phyloP scores from a whole-genome alignment of 202 grass and related monocot genomes.

The Eragrostis tef region DNA sequence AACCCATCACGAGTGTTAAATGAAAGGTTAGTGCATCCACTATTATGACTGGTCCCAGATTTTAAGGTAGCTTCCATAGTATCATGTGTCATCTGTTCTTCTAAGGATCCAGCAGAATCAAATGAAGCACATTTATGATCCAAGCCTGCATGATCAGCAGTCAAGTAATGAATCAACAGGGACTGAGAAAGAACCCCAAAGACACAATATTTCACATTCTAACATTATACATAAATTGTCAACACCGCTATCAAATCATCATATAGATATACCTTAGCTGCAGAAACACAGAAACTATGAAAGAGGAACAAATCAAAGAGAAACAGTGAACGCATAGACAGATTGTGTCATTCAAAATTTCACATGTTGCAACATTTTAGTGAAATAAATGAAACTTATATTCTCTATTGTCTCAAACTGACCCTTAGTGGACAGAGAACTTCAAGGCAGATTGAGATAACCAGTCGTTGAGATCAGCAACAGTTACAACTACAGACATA shows the following conservation, averaged over 20 bases:
- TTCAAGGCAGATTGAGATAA: conserved; percentile 21
- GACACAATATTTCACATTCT: neutral
- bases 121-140: conserved; percentile 20
- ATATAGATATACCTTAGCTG: neutral
- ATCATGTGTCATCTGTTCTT: conserved; percentile 34
- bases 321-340: neutral
- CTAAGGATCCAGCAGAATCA: conserved; percentile 26
- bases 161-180: conserved; percentile 26
- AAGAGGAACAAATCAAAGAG: conserved; percentile 10
- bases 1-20: conserved; percentile 28
- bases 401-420: neutral
- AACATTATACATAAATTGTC: conserved; percentile 2
- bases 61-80: conserved; percentile 8
- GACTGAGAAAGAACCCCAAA: neutral
- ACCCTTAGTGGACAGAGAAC: neutral
- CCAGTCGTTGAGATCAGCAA: conserved; percentile 1
- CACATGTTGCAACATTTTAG: neutral
- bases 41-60: conserved; percentile 52
- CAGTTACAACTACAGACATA: conserved; percentile 9
- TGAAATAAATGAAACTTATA: conserved; percentile 4
- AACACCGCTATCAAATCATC: neutral
- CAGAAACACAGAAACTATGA: neutral
- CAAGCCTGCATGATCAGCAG: conserved; percentile 33
- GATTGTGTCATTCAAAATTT: neutral
- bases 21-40: conserved; percentile 5